Evolutionary conservation across 2,329 filamentous ascomycete genomes (phyloP), one percentile per base, ranked within the genome.

Genomic region (Aspergillus melleus): DNA sequence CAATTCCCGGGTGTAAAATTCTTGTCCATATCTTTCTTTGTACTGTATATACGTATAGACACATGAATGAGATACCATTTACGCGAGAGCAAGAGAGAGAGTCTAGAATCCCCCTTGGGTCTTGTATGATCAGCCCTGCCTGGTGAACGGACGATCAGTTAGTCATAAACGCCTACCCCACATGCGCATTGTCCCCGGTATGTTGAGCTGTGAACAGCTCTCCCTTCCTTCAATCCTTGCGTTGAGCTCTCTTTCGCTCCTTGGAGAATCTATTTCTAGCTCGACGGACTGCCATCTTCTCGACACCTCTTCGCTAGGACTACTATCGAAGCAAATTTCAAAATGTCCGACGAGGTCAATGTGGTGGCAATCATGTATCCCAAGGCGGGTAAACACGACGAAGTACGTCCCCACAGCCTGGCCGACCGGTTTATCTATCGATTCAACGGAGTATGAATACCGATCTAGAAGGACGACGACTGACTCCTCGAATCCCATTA

Each of bases 341-440:
- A 30, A 52, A 75, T 74, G 71, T 61, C 68, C 10, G 61, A 64
- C 50, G 71, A 70, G 60, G 66, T 74, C 22, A 72, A 74, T 52
- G 62, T 73, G 49, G 60, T 70, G 16, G 73, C 70, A 12, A 65
- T 68, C 10, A 60, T 75, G 47, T 65, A 64, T 50, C 67, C 70
- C 14, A 70, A 74, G 64, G 64, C 72, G 3, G 72, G 66, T 49
- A 73, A 74, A 36, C 63, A 69, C 9, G 67, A 73, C 30, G 73
- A 74, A 59, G 73, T 75, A n/a, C 6, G 36, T 42, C 36, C 11
- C 12, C 11, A 36, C 32, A 36, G 26, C 6, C 26, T 29, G 26
- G 9, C 1, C 26, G 26, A 9, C 26, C 26, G 26, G n/a, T n/a
- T n/a, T n/a, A n/a, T n/a, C n/a, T n/a, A 24, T 24, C 24, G 24